Evolutionary conservation across 257 asterid genomes (phyloP), one percentile per base, ranked within the genome.

Genomic region (Leonotis leonurus): DNA sequence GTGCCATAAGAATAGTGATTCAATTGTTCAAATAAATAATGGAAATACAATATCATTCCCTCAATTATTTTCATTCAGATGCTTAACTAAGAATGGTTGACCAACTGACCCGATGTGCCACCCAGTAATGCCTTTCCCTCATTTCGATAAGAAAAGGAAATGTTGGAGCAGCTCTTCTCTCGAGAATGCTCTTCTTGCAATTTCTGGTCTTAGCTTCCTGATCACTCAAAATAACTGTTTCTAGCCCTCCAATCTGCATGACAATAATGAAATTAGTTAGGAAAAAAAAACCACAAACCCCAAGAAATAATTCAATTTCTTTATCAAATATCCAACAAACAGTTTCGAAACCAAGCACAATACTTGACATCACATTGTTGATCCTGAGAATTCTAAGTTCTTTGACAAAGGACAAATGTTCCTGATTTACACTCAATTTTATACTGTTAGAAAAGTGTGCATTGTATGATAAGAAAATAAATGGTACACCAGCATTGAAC

Each of bases 91-190:
- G 70, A 54, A 74, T 60, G 64, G 11, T 16, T 50, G 49, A 55
- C 39, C 54, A 60, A 81, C 85, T 80, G 54, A 88, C 96, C 87
- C 88, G 83, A 69, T 85, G 95, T 56, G 83, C 70, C 26, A 83
- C 63, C 92, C 92, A 88, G 70, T 80, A 60, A 71, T 88, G 62
- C 50, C 85, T 80, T 76, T 81, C 90, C 56, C 86, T 78, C 76
- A 85, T 80, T 79, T 88, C 95, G 70, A 88, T 77, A 69, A 85
- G 74, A 69, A 88, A 88, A 56, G 87, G 86, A 77, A 88, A 88
- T 56, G 95, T 62, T 36, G 95, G 78, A 49, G 83, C 72, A 55
- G 80, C 65, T 77, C 75, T 83, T 74, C 96, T 88, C 81, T 81
- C 82, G 24, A 80, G 77, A 75, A 83, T 64, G 73, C 75, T 80